Evolutionary conservation across 2,329 filamentous ascomycete genomes (phyloP), one percentile per base, ranked within the genome.

Genomic region (Fusarium sarcochroum): DNA sequence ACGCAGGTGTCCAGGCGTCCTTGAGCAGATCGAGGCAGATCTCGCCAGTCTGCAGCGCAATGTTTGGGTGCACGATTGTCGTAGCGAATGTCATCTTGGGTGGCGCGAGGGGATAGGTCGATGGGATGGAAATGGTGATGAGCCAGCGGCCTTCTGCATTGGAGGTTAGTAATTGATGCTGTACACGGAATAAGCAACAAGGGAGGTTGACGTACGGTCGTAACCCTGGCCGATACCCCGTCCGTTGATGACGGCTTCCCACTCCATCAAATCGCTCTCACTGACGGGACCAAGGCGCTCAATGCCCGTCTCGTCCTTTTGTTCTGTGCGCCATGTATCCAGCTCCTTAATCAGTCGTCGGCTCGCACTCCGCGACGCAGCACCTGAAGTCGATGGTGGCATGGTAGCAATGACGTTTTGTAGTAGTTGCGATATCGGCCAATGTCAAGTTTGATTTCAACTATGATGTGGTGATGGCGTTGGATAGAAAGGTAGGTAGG

Each of bases 11-110:
- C 95, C 95, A 98, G 18, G 87, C 86, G 56, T 90, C 86, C 76
- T 87, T 86, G 62, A 99, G 85, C 66, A 98, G 86, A 76, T 98
- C 96, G 27, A 98, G 88, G 79, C 96, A 99, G 76, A 99, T 96
- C 80, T 98, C 94, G 72, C 96, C 96, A 4, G 89, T 94, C 71
- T 85, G 73, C 66, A 87, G 83, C 52, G 84, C 83, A 32, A 89
- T 89, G 80, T 98, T 98, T 47, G 94, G 90, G 82, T 97, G 94
- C 74, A 93, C 92, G 70, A 97, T 89, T 66, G 89, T 89, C 35
- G 94, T 99, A n/a, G 85, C 82, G 82, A 99, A 99, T 59, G 81
- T 84, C 70, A 99, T 90, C 40, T 83, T 86, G 1, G 96, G 96
- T 2, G 96, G 91, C 1, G 87, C 80, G 58, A 92, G 85, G 5